Base-by-base conservation (phyloP, 2,329 filamentous ascomycete genomes). In the Colletotrichum sp. region DNA sequence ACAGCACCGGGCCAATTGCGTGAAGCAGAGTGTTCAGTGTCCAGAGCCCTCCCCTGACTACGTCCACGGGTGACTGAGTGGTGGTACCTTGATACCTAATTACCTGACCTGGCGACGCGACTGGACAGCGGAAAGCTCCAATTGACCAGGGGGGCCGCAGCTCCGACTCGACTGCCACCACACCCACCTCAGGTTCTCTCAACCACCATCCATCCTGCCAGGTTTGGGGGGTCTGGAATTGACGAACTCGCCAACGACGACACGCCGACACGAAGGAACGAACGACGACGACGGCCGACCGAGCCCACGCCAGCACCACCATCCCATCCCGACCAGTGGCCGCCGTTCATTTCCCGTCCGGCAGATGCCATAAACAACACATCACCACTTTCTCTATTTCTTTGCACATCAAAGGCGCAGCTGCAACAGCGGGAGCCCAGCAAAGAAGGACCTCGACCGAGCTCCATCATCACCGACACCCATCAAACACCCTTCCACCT, bases 1-100 rank as follows among this genome's bases (percentile, higher is more conserved):
- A 70, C 67, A 68, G 66, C 43, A 55, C 64, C 54, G 69, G 43
- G 61, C 69, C 72, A 55, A 70, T 55, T 65, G 43, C 58, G 59
- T 65, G 24, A 11, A 65, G 67, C 67, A 63, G 43, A 29, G 59
- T 70, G 33, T 65, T 33, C 65, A 61, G 47, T 36, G 31, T 66
- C 43, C 29, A 18, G 27, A 51, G 43, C 43, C 43, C 43, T 51
- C 29, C 16, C 16, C n/a, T n/a, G 24, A 31, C 63, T 54, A n/a
- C 11, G 36, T 13, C 24, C 24, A 27, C 24, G 24, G 38, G 38
- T 21, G 43, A 51, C n/a, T 24, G 43, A 51, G 43, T 31, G 24
- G 43, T 47, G 18, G 31, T 36, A 61, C 57, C 33, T 61, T 31
- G 38, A 43, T 29, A 62, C 59, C 59, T 21, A 27, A 27, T 27